Evolutionary conservation across 164 flowering plant genomes (phyloP), one percentile per base, ranked within the genome.

Genomic region (Saururus chinensis): DNA sequence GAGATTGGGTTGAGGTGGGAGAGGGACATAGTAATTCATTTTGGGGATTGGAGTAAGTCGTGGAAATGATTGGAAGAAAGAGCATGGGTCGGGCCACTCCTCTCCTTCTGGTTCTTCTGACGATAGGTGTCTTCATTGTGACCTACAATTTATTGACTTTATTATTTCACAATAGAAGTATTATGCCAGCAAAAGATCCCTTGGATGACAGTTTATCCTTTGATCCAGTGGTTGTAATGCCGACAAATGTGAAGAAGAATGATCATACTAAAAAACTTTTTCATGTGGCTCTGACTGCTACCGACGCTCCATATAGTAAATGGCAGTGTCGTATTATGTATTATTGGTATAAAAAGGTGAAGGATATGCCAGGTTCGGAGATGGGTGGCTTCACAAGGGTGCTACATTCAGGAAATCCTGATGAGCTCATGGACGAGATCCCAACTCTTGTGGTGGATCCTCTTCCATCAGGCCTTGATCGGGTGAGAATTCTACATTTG

Each of bases 311-410:
- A 40, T 92, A 92, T 68, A 86, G 82, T 74, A 79, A 92, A 74
- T 92, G 98, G 98, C 98, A 92, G 67, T 82, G 88, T 62, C 88
- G 98, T 22, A 87, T 92, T 45, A 92, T 92, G 98, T 92, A 89
- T 61, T 92, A 89, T 65, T 92, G 96, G 98, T 92, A 85, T 69
- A 72, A 85, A 84, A 85, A 89, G 74, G 60, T 66, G 65, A 85
- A 79, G 68, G 80, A 81, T 61, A 45, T 79, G 81, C 92, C 98
- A 62, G 93, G 86, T 30, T 92, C 96, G 6, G 95, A 89, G 42
- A 87, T 92, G 92, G 98, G 98, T 19, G 88, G 88, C 53, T 87
- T 92, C 63, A 89, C 98, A 16, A 69, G 98, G 66, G 79, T 92
- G 76, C 75, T 92, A 71, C 96, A 89, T 77, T 92, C 98, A 0